Evolutionary conservation across 345 rosid genomes (phyloP), one percentile per base, ranked within the genome.

Genomic region (Gossypium longicalyx): DNA sequence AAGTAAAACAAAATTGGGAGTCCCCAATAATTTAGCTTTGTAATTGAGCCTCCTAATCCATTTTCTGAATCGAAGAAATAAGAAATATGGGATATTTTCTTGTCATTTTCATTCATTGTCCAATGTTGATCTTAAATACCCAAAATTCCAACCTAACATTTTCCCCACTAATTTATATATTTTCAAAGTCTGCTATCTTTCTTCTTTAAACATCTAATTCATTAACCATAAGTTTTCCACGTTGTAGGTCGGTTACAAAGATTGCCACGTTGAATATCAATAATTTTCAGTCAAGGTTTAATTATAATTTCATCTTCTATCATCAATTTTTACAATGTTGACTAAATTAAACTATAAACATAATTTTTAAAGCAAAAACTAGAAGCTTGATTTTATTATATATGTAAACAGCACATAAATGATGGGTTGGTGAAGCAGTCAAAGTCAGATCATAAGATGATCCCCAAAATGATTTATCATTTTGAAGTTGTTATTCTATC

Each of bases 371-470:
- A 61, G 17, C 9, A 8, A 38, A 19, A 65, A 4, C 19, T 15
- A 43, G 9, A 65, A 65, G 16, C 17, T 2, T 22, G 70, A 66
- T 66, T 44, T n/a, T 19, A n/a, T n/a, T n/a, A n/a, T n/a, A 22
- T 23, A 44, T 44, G 4, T 5, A 44, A 44, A 67, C 41, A 59
- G 23, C 29, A 9, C 43, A n/a, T 7, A 16, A 16, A 17, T 43
- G 69, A 64, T 47, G 62, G 19, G 59, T 13, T 23, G 59, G 41
- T 48, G 59, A 69, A 49, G 9, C 11, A 69, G 72, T 68, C 72
- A 48, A 68, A 25, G 58, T 68, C 41, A 23, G 48, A 62, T 16
- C 16, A 34, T 54, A 54, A n/a, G 12, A 54, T 54, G 49, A 41
- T 64, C 45, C 68, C 25, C 25, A n/a, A 25, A 10, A 41, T 64